Percentiles rank a stretch among this genome's conserved stretches.
These are phyloP conservation scores for Sporothrix humicola DNA, from an alignment of 2,329 filamentous ascomycete genomes.

Conservation along the genomic window DNA sequence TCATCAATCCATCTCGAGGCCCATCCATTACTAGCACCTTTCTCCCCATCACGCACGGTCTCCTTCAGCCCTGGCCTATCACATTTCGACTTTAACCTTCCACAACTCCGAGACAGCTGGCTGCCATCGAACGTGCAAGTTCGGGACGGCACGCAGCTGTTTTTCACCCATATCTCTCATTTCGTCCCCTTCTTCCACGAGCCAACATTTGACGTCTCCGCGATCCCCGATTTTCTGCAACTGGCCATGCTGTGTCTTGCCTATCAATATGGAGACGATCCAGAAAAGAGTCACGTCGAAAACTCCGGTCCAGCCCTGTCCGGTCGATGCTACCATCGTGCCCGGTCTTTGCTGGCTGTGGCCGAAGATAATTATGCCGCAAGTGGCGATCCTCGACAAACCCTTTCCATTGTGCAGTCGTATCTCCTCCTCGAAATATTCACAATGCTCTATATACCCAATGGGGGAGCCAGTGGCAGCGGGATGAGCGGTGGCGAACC, in stretches of 20 bases:
- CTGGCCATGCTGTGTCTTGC: constrained; percentile 48
- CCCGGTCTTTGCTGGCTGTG: constrained; percentile 41
- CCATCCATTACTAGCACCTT: background rate
- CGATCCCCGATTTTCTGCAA: constrained; percentile 41
- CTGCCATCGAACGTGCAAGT: constrained; percentile 44
- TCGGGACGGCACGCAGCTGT: constrained; percentile 44
- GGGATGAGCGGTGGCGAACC: background rate
- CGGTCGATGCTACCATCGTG: constrained; percentile 44
- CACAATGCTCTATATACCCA: constrained; percentile 52
- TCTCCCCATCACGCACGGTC: constrained; percentile 5
- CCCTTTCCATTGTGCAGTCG: constrained; percentile 46
- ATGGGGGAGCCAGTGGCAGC: constrained; percentile 41
- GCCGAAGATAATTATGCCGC: constrained; percentile 39
- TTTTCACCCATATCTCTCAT: constrained; percentile 47
- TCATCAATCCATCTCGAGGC: background rate
- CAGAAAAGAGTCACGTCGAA: constrained; percentile 41
- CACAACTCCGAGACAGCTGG: constrained; percentile 43
- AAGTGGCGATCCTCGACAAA: constrained; percentile 22
- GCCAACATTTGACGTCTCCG: constrained; percentile 45
- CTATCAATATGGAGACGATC: constrained; percentile 49
- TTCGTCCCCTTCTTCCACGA: constrained; percentile 49
- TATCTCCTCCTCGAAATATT: constrained; percentile 50
- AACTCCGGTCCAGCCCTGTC: constrained; percentile 44
- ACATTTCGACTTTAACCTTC: constrained; percentile 30
- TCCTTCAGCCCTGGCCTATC: constrained; percentile 13